Evolutionary conservation across 768 basidiomycete genomes (phyloP), one percentile per base, ranked within the genome.

Genomic region (Serpula lacrymans): DNA sequence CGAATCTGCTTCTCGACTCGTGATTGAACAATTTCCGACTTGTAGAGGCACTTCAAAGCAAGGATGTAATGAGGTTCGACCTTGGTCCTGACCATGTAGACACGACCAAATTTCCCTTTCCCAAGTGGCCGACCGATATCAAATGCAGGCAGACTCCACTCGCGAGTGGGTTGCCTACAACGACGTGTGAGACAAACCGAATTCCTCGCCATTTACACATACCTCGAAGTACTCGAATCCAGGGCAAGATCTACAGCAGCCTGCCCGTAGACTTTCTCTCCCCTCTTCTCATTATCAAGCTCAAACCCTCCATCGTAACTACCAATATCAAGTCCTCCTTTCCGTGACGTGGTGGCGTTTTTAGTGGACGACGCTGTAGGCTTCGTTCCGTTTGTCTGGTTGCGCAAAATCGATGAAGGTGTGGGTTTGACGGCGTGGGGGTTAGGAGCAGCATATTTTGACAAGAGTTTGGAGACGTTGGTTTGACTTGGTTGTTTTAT

Each of bases 41-140:
- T 99, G 75, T 94, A 94, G 41, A 97, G 74, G 47, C 89, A 93
- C 66, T 98, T 98, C 64, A 98, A 81, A 17, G 95, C 95, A 54
- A 98, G 80, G 58, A 97, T 95, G 70, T 88, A 98, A 45, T 84
- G 79, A 1, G 93, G 91, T 44, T 84, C 77, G 45, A 70, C 62
- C 62, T 94, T 95, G 14, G 95, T 97, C 37, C 94, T 81, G 32
- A 95, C 92, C 84, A 98, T 94, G 71, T 99, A 98, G 18, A 99
- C 96, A 3, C 92, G 87, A 1, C 96, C 96, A 52, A 98, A 99
- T 69, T 98, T 98, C 33, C 96, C 96, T 61, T 98, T 97, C n/a
- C 96, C 96, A 2, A 99, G 75, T 3, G 93, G 92, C 9, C 92
- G 80, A 13, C 96, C 95, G 55, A 98, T 95, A 48, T 96, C 91